Base-by-base conservation (phyloP, 306 rosid genomes). In the Oxytropis ochrocephala region DNA sequence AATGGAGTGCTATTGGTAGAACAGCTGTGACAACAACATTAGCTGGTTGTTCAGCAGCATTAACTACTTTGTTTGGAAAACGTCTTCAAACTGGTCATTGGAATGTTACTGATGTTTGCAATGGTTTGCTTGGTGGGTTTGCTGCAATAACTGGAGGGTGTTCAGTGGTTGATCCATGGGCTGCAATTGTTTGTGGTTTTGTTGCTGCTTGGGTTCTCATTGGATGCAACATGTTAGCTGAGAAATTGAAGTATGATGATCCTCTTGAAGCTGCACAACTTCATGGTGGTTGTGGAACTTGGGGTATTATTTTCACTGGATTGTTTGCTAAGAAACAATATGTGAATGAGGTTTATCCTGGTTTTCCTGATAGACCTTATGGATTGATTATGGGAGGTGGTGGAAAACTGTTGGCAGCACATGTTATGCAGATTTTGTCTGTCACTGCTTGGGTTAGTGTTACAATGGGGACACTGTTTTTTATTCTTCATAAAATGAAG, bases 1-100 rank as follows among this genome's bases (percentile, higher is more conserved):
- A 86, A 33, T 86, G 91, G 91, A 86, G 91, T 30, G 88, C 86
- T 5, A 42, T 86, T 2, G 86, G 91, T n/a, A 75, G 91, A 6
- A 83, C 91, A 4, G 88, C 88, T 2, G 88, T 86, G 11, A 83
- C 91, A 32, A 83, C 86, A 19, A 83, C 88, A 0, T 70, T 83
- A 7, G 86, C 91, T 39, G 88, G 91, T n/a, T 83, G 83, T 52
- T 29, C 88, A 0, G 82, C 87, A 0, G 86, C 88, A 2, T 14
- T 84, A 1, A 81, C 91, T 0, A 86, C 86, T 0, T 73, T 84
- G 8, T 86, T 86, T 43, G 91, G 80, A 6, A 84, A 79, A 57
- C 81, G 88, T 0, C 0, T 81, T 8, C 74, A 83, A 48, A 72
- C 80, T 0, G 87, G 87, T 9, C 89, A 84, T 5, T 87, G 92